Conservation (phyloP, 176 grass and related monocot genomes). For the Musa schizocarpa region DNA sequence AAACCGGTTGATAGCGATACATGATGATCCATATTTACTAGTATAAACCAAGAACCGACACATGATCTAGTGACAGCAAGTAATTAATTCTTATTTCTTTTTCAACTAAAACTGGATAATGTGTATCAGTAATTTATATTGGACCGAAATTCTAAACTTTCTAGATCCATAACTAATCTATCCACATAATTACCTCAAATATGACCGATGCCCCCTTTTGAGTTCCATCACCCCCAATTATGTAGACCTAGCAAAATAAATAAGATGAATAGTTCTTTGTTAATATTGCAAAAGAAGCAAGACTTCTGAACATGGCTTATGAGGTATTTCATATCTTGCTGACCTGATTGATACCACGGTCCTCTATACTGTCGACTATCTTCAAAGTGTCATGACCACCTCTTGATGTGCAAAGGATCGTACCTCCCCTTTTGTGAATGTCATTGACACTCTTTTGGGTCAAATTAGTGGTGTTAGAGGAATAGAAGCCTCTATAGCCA, state of each 20-base stretch:
- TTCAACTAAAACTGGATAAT: no score
- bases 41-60: no score
- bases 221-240: constrained; percentile 6
- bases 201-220: neutral
- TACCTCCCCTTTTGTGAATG: constrained; percentile 85
- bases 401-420: constrained; percentile 71
- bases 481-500: constrained; percentile 79
- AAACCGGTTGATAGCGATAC: no score
- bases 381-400: constrained; percentile 67
- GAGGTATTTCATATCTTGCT: no score
- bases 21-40: no score
- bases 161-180: neutral
- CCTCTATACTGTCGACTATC: constrained; percentile 65
- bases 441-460: constrained; percentile 64
- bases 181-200: neutral
- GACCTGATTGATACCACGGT: constrained; percentile 72
- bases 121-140: no score
- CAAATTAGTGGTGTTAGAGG: constrained; percentile 59
- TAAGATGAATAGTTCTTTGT: no score
- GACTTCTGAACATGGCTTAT: no score
- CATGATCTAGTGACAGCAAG: no score
- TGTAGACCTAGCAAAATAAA: neutral
- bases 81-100: no score
- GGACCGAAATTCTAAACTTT: no score
- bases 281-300: no score